Evolutionary conservation across 208 protist genomes (phyloP), one percentile per base, ranked within the genome.

Genomic region (Polymyxa betae): DNA sequence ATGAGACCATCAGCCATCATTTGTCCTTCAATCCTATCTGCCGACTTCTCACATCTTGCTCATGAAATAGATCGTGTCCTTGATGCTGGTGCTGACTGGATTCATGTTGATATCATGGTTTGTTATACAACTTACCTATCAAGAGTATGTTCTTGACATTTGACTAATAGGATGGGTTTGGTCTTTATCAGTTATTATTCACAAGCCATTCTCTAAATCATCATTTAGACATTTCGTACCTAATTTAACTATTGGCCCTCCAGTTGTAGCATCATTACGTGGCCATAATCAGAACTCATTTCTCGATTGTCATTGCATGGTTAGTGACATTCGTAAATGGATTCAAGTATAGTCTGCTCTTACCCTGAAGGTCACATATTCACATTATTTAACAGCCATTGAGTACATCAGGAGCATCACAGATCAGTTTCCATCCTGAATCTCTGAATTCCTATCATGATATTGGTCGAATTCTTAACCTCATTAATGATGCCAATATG

Each of bases 401-500:
- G 5, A 12, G 10, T 20, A 20, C 72, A 64, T 96, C 96, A 0
- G 97, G 97, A 0, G 97, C 96, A 1, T 95, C 94, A 32, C 95
- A 96, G 89, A 95, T 98, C 91, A 98, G 96, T 12, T 98, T 98
- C 92, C 97, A 99, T 91, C 92, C 98, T 20, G 97, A 99, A 92
- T 96, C 96, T 0, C 35, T 82, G 5, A n/a, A 35, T 45, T 38
- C 5, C 40, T 94, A 94, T 1, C 92, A 93, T 10, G 92, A 97
- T 43, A 41, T 93, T 45, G 89, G 93, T 77, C 92, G 40, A 0
- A 89, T 97, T 35, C 95, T 97, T 41, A 43, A 94, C 54, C 82
- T 92, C 0, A 94, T 98, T 24, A 89, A 94, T 38, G 78, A 32
- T 1, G 41, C 35, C 0, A 94, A 94, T 41, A 97, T 97, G 96